A percentile compares a stretch with the other conserved stretches of the same genome.
phyloP scores from a whole-genome alignment of 805 yeast genomes.

The Pichia occidentalis region DNA sequence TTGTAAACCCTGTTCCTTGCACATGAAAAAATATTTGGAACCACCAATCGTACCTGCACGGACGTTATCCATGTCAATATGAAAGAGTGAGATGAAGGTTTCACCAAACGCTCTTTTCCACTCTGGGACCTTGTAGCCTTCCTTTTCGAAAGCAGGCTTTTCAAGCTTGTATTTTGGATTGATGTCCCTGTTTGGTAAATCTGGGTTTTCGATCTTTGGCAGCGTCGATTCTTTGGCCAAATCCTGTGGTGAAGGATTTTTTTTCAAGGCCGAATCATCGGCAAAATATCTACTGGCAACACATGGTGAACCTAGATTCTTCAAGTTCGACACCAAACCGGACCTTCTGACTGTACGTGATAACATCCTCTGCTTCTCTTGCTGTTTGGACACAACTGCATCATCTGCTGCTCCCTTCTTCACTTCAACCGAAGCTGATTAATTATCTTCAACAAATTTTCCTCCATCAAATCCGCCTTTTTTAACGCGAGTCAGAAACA shows the following conservation, averaged over 20 bases:
- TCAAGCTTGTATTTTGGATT: conserved; percentile 28
- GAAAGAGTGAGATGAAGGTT: conserved; percentile 50
- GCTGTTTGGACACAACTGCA: too few relatives aligned
- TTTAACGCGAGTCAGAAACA: too few relatives aligned
- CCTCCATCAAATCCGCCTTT: too few relatives aligned
- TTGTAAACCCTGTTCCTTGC: conserved; percentile 78
- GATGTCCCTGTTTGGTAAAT: conserved; percentile 31
- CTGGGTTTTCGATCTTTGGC: conserved; percentile 31
- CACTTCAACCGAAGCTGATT: too few relatives aligned
- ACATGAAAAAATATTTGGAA: conserved; percentile 74
- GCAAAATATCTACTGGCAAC: neutral
- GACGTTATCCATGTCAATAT: conserved; percentile 84
- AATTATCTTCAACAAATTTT: too few relatives aligned
- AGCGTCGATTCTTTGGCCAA: conserved; percentile 29
- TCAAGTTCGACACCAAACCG: too few relatives aligned
- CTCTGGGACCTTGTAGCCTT: conserved; percentile 32
- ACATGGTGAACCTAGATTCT: too few relatives aligned
- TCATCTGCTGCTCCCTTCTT: too few relatives aligned
- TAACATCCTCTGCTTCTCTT: too few relatives aligned
- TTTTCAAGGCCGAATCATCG: neutral
- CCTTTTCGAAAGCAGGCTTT: conserved; percentile 27
- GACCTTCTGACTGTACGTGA: too few relatives aligned
- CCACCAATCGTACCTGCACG: conserved; percentile 96
- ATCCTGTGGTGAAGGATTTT: conserved; percentile 15
- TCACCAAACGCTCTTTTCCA: conserved; percentile 61